These are phyloP conservation scores for Exobasidium cylindrosporum DNA, from an alignment of 1,284 basidiomycete species.

Conservation along the genomic window DNA sequence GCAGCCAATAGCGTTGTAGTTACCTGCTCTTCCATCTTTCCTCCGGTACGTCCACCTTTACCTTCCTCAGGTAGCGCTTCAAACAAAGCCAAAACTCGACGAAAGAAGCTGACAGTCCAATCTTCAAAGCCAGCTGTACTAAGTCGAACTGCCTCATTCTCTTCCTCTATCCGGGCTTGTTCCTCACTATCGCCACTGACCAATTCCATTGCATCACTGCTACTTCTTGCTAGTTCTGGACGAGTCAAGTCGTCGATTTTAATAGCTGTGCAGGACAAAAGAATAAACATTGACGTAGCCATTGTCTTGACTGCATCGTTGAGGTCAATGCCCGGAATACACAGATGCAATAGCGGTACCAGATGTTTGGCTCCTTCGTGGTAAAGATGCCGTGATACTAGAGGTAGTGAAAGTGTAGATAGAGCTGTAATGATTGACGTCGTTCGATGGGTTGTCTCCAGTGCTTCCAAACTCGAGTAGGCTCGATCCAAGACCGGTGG, in stretches of 20 bases:
- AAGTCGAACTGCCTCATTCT: conserved; percentile 61
- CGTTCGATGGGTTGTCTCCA: conserved; percentile 58
- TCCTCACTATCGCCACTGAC: conserved; percentile 1
- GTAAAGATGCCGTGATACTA: conserved; percentile 73
- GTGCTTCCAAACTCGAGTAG: conserved; percentile 78
- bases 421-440: conserved; percentile 73
- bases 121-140: conserved; percentile 74
- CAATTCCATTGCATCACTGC: conserved; percentile 24
- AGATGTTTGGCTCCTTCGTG: conserved; percentile 83
- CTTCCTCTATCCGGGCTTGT: conserved; percentile 53
- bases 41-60: conserved; percentile 68
- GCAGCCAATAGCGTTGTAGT: conserved; percentile 77
- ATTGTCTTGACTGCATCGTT: conserved; percentile 92
- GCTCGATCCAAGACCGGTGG: conserved; percentile 88
- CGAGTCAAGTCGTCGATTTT: conserved; percentile 73
- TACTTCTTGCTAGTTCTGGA: conserved; percentile 30
- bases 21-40: conserved; percentile 79
- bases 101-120: conserved; percentile 85
- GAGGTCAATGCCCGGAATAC: conserved; percentile 86
- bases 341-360: conserved; percentile 81
- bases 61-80: conserved; percentile 94
- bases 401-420: conserved; percentile 72
- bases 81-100: conserved; percentile 79
- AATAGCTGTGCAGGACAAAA: conserved; percentile 73
- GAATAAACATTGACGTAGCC: conserved; percentile 71